A percentile compares a stretch with the other conserved stretches of the same genome.
phyloP scores from a whole-genome alignment of 2,329 filamentous ascomycete species.

The Ophiostoma angusticollis region DNA sequence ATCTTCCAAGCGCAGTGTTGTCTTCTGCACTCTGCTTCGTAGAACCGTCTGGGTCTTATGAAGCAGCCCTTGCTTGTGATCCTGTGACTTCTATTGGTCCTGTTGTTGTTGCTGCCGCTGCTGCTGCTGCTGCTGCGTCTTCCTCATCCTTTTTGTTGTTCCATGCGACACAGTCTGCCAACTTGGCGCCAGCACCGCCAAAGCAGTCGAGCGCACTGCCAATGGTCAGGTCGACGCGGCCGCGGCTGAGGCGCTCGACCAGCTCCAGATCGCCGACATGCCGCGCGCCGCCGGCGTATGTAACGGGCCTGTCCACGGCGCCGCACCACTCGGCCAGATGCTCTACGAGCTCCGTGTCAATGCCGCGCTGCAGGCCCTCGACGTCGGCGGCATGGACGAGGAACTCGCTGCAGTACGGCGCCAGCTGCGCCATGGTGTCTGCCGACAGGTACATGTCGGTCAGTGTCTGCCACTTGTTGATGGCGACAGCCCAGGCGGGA shows the following conservation, averaged over 20 bases:
- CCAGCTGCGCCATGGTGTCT: conserved; percentile 71
- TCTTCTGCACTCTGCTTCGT: not conserved
- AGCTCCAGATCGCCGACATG: conserved; percentile 69
- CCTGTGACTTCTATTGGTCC: no score
- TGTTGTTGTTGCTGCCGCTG: not conserved
- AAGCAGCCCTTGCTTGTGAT: no score
- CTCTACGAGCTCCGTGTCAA: conserved; percentile 73
- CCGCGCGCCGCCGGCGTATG: conserved; percentile 89
- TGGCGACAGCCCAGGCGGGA: conserved; percentile 75
- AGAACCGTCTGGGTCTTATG: not conserved
- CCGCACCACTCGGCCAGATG: conserved; percentile 72
- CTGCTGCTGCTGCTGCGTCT: not conserved
- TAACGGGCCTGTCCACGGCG: conserved; percentile 57
- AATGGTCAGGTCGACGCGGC: conserved; percentile 85
- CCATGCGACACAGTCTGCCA: conserved; percentile 84
- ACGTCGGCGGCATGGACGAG: conserved; percentile 95
- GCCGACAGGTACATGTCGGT: conserved; percentile 75
- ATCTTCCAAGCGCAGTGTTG: no score
- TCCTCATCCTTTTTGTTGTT: conserved; percentile 41
- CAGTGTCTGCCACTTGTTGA: conserved; percentile 98
- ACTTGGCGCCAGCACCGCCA: conserved; percentile 72
- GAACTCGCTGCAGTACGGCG: conserved; percentile 92
- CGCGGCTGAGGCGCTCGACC: conserved; percentile 65
- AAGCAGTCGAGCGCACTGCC: conserved; percentile 95
- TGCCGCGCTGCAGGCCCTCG: conserved; percentile 81